Percentiles rank a stretch among this genome's conserved stretches.
These are phyloP conservation scores for Cercospora canescens DNA, from an alignment of 2,329 filamentous ascomycete species.

Conservation along the genomic window DNA sequence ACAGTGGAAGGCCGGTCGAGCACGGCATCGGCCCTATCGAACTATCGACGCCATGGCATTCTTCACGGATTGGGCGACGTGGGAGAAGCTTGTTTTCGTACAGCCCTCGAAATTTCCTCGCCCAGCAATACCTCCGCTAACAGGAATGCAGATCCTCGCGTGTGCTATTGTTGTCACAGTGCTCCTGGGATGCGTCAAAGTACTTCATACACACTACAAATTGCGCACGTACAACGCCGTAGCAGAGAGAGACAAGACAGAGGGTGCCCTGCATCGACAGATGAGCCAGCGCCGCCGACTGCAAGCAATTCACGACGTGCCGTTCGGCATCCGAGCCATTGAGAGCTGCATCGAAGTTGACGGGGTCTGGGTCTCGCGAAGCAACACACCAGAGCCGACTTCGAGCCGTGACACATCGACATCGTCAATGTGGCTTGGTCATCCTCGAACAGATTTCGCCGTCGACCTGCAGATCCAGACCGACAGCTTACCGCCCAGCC, in stretches of 20 bases:
- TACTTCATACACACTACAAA: slow-evolving; percentile 49
- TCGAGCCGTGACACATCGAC: slow-evolving; percentile 29
- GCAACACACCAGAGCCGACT: slow-evolving; percentile 41
- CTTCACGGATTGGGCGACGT: slow-evolving; percentile 67
- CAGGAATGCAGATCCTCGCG: slow-evolving; percentile 63
- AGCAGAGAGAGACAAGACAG: slow-evolving; percentile 33
- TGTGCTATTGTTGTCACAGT: slow-evolving; percentile 71
- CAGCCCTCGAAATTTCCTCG: slow-evolving; percentile 38
- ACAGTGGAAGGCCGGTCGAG: not conserved
- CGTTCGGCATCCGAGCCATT: slow-evolving; percentile 83
- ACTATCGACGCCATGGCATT: slow-evolving; percentile 31
- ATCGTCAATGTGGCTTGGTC: slow-evolving; percentile 23
- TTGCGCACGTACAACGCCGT: slow-evolving; percentile 43
- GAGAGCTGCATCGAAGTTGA: slow-evolving; percentile 82
- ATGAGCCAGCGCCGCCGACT: slow-evolving; percentile 31
- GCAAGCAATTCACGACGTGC: slow-evolving; percentile 58
- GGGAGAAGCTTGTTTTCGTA: slow-evolving; percentile 91
- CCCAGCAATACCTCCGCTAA: slow-evolving; percentile 29
- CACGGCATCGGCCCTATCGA: not conserved
- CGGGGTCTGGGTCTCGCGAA: slow-evolving; percentile 63
- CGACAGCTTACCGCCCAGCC: not conserved
- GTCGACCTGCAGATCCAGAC: slow-evolving; percentile 26
- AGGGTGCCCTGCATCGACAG: slow-evolving; percentile 35
- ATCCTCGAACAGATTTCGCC: slow-evolving; percentile 9
- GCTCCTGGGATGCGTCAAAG: slow-evolving; percentile 64